These are phyloP conservation scores for Candida chilensis DNA, from an alignment of 805 yeast genomes.

Conservation along the genomic window DNA sequence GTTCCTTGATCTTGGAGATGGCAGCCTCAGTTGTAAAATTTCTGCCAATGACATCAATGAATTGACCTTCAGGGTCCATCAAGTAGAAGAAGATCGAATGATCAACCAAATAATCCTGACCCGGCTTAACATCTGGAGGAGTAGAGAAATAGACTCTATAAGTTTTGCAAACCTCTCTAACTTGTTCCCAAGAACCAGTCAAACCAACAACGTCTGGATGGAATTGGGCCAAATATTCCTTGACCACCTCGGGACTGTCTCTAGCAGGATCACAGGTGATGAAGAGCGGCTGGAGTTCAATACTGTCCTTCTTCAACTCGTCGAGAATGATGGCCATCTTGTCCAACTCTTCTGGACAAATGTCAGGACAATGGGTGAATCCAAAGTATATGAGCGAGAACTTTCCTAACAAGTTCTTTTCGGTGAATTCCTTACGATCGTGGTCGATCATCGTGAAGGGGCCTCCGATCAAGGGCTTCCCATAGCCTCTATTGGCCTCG, in stretches of 20 bases:
- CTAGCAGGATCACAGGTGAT: constrained; percentile 97
- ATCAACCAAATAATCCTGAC: constrained; percentile 93
- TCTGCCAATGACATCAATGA: constrained; percentile 90
- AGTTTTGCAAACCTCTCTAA: constrained; percentile 78
- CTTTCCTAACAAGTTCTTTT: constrained; percentile 65
- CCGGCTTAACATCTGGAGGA: constrained; percentile 88
- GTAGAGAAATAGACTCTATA: constrained; percentile 97
- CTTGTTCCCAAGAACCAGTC: constrained; percentile 83
- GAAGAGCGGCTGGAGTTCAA: constrained; percentile 75
- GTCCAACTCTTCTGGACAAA: constrained; percentile 96
- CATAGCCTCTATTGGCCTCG: constrained; percentile 79
- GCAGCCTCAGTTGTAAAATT: constrained; percentile 78
- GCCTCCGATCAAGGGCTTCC: constrained; percentile 91
- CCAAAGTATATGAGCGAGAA: constrained; percentile 91
- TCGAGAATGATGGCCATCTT: constrained; percentile 71
- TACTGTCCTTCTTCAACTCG: constrained; percentile 46
- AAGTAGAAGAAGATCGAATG: constrained; percentile 95
- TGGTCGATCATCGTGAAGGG: constrained; percentile 68
- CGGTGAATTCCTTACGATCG: constrained; percentile 66
- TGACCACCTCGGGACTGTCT: constrained; percentile 79
- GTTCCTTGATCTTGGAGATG: constrained; percentile 64
- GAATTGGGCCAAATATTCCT: constrained; percentile 79
- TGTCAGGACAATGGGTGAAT: constrained; percentile 96
- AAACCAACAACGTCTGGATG: constrained; percentile 85
- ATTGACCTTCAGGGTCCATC: constrained; percentile 98